Evolutionary conservation across 192 early-diverging fungal species (phyloP).

Genomic region (Backusella tuberculispora): DNA sequence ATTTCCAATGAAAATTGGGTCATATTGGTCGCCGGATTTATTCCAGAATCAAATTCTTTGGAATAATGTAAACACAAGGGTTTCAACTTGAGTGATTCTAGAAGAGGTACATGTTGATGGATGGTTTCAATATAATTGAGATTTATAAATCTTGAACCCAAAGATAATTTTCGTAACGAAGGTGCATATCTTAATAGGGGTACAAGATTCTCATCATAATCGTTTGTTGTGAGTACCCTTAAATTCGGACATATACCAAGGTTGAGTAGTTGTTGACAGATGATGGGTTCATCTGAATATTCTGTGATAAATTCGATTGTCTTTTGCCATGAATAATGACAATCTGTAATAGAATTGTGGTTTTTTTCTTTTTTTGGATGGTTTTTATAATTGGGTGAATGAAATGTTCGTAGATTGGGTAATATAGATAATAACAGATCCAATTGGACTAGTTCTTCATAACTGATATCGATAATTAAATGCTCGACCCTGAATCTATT

Average conservation of each 20-base stretch:
- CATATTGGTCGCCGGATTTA: neutral
- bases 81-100: neutral
- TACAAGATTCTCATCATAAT: neutral
- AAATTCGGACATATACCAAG: neutral
- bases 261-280: neutral
- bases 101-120: neutral
- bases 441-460: neutral
- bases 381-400: constrained; percentile 9
- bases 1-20: neutral
- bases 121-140: neutral
- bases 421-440: neutral
- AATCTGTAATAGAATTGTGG: no score
- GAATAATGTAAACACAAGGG: neutral
- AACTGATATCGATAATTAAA: neutral
- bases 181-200: neutral
- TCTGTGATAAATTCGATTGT: neutral
- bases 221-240: neutral
- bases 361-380: neutral
- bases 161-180: neutral
- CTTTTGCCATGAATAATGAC: neutral
- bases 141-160: neutral
- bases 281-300: neutral
- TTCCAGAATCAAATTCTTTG: neutral
- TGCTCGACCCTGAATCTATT: neutral
- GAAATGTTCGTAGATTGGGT: neutral